phyloP scores from a whole-genome alignment of 495 filamentous ascomycete genomes.

The Amorphotheca resinae region DNA sequence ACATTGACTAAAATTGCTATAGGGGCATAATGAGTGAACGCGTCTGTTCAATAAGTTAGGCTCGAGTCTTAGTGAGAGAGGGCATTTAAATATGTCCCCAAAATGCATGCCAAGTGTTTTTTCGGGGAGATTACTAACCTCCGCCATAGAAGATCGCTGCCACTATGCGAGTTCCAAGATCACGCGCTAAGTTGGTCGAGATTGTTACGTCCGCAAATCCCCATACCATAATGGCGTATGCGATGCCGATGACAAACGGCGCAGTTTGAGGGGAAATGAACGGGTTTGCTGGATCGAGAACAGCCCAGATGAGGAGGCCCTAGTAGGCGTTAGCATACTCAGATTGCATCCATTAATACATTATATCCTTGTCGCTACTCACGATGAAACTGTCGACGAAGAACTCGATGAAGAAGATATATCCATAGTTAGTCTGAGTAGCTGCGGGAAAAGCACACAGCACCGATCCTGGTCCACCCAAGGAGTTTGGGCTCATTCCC shows the following conservation, averaged over 20 bases:
- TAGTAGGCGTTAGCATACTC: background rate
- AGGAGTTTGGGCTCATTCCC: constrained; percentile 27
- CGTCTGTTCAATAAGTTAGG: constrained; percentile 20
- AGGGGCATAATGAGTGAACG: constrained; percentile 34
- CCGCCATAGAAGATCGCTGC: constrained; percentile 34
- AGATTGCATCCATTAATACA: background rate
- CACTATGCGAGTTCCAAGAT: constrained; percentile 39
- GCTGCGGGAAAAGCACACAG: constrained; percentile 32
- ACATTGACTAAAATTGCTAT: constrained; percentile 39
- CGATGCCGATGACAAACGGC: constrained; percentile 38
- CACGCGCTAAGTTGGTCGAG: constrained; percentile 38
- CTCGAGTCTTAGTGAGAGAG: constrained; percentile 27
- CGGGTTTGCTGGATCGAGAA: constrained; percentile 41
- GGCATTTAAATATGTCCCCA: background rate
- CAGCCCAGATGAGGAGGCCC: constrained; percentile 40
- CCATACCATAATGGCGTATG: constrained; percentile 37
- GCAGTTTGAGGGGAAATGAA: constrained; percentile 32
- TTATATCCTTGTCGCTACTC: background rate
- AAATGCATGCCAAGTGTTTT: no score
- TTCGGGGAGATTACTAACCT: no score
- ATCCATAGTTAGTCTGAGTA: constrained; percentile 33
- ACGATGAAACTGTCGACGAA: constrained; percentile 39
- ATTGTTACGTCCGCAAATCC: constrained; percentile 35
- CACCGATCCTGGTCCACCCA: constrained; percentile 34
- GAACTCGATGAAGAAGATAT: constrained; percentile 40